phyloP scores from a whole-genome alignment of 2,329 filamentous ascomycete genomes.

The Penicillium sp. region DNA sequence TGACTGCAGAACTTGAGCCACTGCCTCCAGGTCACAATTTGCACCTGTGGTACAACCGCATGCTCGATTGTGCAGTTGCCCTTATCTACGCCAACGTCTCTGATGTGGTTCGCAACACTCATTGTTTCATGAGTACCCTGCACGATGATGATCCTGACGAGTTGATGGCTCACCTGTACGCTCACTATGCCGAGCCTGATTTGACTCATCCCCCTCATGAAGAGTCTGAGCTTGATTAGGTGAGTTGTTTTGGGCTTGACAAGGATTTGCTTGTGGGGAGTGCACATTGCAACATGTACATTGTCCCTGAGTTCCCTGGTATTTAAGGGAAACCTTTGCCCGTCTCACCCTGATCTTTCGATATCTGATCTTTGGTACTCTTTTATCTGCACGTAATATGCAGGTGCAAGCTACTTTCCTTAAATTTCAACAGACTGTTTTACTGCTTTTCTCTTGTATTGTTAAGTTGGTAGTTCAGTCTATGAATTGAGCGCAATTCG shows the following conservation, averaged over 20 bases:
- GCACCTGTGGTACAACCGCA: conserved; percentile 7
- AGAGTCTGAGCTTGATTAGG: not conserved
- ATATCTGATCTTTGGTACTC: not conserved
- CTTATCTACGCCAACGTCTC: conserved; percentile 7
- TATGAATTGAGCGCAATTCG: not conserved
- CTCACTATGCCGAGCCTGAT: not conserved
- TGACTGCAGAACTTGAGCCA: not conserved
- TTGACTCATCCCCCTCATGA: not conserved
- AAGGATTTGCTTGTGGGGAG: not conserved
- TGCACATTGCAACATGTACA: not conserved
- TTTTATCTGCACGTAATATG: not conserved
- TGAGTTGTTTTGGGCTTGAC: not conserved
- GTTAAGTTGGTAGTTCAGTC: not conserved
- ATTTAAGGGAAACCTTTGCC: not conserved
- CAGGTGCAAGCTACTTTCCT: not conserved
- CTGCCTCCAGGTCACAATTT: not conserved
- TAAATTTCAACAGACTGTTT: not conserved
- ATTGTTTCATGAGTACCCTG: not conserved
- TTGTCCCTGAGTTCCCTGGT: not conserved
- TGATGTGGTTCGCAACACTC: not conserved
- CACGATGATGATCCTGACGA: not conserved
- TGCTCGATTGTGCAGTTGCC: not conserved
- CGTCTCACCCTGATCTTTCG: not conserved
- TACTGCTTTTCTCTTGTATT: no score
- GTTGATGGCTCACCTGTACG: conserved; percentile 1